Base-by-base conservation (phyloP, 164 flowering plant genomes). In the Piper betle region DNA sequence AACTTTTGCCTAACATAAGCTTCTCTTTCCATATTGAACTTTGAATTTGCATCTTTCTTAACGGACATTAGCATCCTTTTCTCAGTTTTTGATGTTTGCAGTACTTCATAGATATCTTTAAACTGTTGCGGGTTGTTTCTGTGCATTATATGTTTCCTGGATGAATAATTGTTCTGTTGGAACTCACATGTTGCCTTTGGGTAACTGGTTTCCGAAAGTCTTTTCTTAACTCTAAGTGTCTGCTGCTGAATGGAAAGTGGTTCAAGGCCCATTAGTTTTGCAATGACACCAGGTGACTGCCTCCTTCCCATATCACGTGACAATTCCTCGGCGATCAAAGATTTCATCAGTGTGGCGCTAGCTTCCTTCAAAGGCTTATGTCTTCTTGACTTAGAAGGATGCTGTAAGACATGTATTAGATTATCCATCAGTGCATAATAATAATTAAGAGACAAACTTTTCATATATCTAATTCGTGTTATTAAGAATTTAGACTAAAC, bases 241-340 rank as follows among this genome's bases (percentile, higher is more conserved):
- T 79, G 74, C 66, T 79, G 80, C 65, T 73, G 87, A 56, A 79
- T 61, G 48, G 98, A 90, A 70, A 83, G 61, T 5, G 80, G 78
- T 69, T 93, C 98, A 61, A 87, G 81, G 67, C 97, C 96, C 97
- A 93, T 90, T 77, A 93, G 77, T 72, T 81, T 79, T 37, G 97
- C 97, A 71, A 93, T 74, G 54, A 87, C 74, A 71, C 84, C 78
- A 0, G 92, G 91, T n/a, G 90, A 69, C 25, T 84, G 77, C 56
- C 84, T 78, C 69, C 69, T 78, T 62, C 82, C 90, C 68, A 64
- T 59, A 64, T 87, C 93, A 65, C 63, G 80, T 0, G 81, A 72
- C 88, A 83, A 74, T 69, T 93, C 96, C 58, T 81, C 81, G 5
- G 82, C 89, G 39, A 87, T 64, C 41, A 84, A 70, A 69, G 79